Base-by-base conservation (phyloP, 768 basidiomycete genomes). In the Termitomyces sp. region DNA sequence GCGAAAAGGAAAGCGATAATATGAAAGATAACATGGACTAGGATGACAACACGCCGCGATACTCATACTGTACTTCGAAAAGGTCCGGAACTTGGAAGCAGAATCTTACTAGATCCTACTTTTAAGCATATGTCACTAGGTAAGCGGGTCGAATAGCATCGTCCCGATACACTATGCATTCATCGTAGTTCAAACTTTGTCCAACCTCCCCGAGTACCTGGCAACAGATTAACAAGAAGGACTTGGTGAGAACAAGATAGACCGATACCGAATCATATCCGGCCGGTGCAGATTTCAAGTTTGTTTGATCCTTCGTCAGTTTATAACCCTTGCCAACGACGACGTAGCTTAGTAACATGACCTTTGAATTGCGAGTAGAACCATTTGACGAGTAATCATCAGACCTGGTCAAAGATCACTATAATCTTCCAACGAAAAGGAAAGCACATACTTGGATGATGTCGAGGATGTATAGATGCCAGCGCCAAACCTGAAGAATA, bases 391-490 rank as follows among this genome's bases (percentile, higher is more conserved):
- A n/a, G 10, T 45, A 28, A 28, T 45, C 44, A 28, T 28, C 44
- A 28, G 26, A 26, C 15, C 43, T 44, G 15, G 24, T 24, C 14
- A 17, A 15, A 17, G 8, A 44, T 26, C 15, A 15, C 21, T 44
- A 88, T 84, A 0, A 84, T 59, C 80, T 82, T 37, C 37, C 46
- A 35, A 50, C 17, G 49, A 17, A 35, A 37, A 38, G 26, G 17
- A 48, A 35, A 17, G 5, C 2, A 59, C 77, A 54, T 55, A 81
- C 78, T 88, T 88, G 4, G 86, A 88, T n/a, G 86, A 87, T 1
- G 85, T 88, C n/a, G 84, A 83, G 6, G 85, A 85, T 1, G 85
- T 87, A 64, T 87, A 88, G 35, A 87, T 83, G 26, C 86, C 86
- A 40, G 79, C 79, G 32, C 85, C 85, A 50, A 87, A 87, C 55